phyloP scores from a whole-genome alignment of 108 stramenopile species.

The Stephanodiscus triporus region DNA sequence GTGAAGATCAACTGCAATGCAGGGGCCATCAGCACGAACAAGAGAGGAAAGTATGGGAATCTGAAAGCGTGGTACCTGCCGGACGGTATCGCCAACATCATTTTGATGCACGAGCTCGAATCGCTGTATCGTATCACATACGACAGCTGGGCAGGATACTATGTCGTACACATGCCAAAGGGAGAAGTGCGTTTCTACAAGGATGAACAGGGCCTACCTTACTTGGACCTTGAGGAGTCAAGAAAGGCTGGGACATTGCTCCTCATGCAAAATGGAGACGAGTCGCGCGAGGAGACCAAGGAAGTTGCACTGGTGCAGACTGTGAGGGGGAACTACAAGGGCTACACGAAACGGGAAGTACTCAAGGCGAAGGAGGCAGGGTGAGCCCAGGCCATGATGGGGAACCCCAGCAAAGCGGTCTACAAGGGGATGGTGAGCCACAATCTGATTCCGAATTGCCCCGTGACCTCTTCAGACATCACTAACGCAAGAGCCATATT shows the following conservation, averaged over 20 bases:
- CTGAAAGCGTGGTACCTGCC: no score
- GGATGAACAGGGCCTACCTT: slow-evolving; percentile 5
- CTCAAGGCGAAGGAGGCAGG: no score
- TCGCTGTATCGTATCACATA: slow-evolving; percentile 16
- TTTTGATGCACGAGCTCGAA: no score
- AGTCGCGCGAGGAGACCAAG: no score
- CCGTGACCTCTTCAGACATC: slow-evolving; percentile 11
- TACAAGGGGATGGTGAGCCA: background rate
- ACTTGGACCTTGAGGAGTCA: background rate
- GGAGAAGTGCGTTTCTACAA: slow-evolving; percentile 5
- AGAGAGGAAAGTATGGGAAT: no score
- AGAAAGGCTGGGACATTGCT: background rate
- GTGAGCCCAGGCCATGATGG: no score
- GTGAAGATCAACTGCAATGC: no score
- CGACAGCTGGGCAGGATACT: slow-evolving; percentile 9
- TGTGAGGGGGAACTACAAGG: no score
- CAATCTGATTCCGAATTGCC: slow-evolving; percentile 19
- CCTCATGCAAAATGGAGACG: slow-evolving; percentile 5
- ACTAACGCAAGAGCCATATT: slow-evolving; percentile 25
- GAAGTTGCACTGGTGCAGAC: no score
- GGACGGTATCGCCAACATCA: no score
- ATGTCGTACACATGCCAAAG: slow-evolving; percentile 18
- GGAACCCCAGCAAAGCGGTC: background rate
- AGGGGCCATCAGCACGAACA: no score
- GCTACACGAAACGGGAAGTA: no score